These are phyloP conservation scores for Coelastrella sp. DNA, from an alignment of 139 green algal genomes.

Conservation along the genomic window DNA sequence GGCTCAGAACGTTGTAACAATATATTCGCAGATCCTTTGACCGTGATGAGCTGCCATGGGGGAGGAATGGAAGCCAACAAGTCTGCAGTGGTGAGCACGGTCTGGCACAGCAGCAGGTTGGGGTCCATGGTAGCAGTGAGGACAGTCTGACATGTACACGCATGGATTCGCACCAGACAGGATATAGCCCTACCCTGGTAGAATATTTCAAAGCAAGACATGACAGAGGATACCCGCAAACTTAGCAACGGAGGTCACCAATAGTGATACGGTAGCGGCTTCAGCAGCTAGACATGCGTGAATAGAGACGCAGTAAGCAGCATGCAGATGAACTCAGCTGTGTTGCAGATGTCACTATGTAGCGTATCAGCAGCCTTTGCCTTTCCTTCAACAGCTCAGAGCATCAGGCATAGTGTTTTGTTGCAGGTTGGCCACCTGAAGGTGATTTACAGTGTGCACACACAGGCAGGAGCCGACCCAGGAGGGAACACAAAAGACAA, in stretches of 20 bases:
- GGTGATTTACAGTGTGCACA: slow-evolving; percentile 45
- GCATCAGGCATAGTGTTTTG: not conserved
- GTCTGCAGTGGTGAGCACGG: not conserved
- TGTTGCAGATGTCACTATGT: not conserved
- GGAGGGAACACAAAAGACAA: slow-evolving; percentile 54
- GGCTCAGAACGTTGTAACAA: not conserved
- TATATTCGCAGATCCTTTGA: slow-evolving; percentile 2
- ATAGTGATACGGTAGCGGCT: too few relatives aligned
- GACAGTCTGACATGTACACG: too few relatives aligned
- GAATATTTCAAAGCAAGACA: too few relatives aligned
- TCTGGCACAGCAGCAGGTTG: not conserved
- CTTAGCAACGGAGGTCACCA: too few relatives aligned
- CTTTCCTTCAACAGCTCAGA: not conserved
- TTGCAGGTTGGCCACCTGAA: slow-evolving; percentile 49
- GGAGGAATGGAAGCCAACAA: slow-evolving; percentile 30
- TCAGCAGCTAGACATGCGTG: too few relatives aligned
- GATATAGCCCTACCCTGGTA: too few relatives aligned
- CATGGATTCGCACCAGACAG: too few relatives aligned
- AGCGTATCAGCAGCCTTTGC: not conserved
- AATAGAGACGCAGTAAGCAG: too few relatives aligned
- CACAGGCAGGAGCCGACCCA: slow-evolving; percentile 38
- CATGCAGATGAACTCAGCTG: too few relatives aligned
- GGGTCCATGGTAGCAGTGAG: not conserved
- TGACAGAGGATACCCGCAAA: too few relatives aligned
- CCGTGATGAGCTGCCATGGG: slow-evolving; percentile 42